phyloP scores from a whole-genome alignment of 176 grass and related monocot genomes.

The Stipa capillata region DNA sequence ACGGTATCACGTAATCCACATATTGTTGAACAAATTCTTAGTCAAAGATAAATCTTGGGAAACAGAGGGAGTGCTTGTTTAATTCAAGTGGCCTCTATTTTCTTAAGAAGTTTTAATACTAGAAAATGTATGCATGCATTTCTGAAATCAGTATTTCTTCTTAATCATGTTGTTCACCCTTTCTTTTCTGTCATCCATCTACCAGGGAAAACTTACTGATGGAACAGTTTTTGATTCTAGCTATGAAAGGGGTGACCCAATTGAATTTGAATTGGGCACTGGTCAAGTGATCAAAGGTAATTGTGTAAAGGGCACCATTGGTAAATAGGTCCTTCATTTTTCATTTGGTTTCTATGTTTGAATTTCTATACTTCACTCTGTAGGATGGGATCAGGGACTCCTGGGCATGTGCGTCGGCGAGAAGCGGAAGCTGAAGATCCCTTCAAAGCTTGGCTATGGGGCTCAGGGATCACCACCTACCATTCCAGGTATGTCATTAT shows the following conservation, averaged over 20 bases:
- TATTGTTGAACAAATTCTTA: no score
- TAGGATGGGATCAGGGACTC: conserved; percentile 97
- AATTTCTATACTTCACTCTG: not conserved
- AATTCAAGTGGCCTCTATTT: not conserved
- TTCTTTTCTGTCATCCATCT: conserved; percentile 15
- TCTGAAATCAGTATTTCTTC: not conserved
- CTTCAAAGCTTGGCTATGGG: conserved; percentile 87
- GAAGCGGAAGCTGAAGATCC: conserved; percentile 94
- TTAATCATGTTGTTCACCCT: no score
- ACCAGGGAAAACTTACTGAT: conserved; percentile 89
- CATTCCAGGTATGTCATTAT: conserved; percentile 55
- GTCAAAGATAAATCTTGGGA: no score
- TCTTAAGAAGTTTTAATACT: not conserved
- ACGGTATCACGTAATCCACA: no score
- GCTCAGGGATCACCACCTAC: conserved; percentile 80
- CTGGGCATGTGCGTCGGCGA: conserved; percentile 96
- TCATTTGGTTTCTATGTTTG: not conserved
- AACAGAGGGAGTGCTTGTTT: no score
- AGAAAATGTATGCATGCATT: not conserved
- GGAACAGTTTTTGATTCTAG: conserved; percentile 97
- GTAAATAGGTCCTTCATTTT: not conserved
- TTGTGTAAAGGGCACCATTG: not conserved
- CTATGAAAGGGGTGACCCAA: conserved; percentile 91
- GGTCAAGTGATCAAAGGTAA: conserved; percentile 98
- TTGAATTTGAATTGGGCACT: conserved; percentile 92